A percentile compares a stretch with the other conserved stretches of the same genome.
Conservation (phyloP, 345 rosid genomes). For the Eucalyptus tenuipes region DNA sequence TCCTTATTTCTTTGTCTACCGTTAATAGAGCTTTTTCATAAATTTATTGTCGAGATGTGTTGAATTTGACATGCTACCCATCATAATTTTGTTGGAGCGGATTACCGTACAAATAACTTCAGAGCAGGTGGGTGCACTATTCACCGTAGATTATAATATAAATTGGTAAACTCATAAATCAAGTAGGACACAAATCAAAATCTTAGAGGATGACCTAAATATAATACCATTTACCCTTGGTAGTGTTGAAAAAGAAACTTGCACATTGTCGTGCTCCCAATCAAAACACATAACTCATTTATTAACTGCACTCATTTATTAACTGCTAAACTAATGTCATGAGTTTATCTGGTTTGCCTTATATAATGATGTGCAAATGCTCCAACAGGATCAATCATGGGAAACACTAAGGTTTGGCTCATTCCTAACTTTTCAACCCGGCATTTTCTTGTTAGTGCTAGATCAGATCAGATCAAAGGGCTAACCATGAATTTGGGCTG, state of each 20-base stretch:
- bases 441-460: neutral
- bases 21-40: neutral
- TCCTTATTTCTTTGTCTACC: neutral
- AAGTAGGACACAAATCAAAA: neutral
- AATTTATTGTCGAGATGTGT: neutral
- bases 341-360: neutral
- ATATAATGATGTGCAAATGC: neutral
- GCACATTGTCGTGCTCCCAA: neutral
- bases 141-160: neutral
- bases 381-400: neutral
- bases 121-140: fast-evolving
- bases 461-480: neutral
- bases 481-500: neutral
- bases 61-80: neutral
- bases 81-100: neutral
- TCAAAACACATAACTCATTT: neutral
- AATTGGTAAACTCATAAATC: neutral
- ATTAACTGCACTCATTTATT: no score
- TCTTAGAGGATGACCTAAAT: neutral
- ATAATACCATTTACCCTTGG: neutral
- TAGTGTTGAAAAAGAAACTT: neutral
- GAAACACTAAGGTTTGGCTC: neutral
- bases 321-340: neutral
- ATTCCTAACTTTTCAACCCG: neutral
- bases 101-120: neutral